Evolutionary conservation across 2,329 filamentous ascomycete genomes (phyloP).

Genomic region (Hyphodiscus sp.): DNA sequence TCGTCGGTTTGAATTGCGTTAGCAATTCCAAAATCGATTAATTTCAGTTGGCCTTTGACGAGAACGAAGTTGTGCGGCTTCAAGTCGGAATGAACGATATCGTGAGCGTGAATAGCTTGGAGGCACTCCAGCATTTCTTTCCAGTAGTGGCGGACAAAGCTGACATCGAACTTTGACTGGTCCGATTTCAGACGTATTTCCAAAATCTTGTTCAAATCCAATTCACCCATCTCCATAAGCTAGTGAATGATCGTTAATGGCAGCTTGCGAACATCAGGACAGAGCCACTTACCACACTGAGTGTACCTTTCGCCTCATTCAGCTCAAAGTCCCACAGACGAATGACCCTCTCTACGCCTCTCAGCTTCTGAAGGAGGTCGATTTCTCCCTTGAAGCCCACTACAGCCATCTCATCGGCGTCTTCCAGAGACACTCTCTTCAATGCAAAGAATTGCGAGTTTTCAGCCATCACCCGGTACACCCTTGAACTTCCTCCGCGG

Average conservation of each 20-base stretch:
- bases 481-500: conserved; percentile 85
- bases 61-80: conserved; percentile 97
- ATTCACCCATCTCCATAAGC: conserved; percentile 97
- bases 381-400: conserved; percentile 93
- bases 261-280: neutral
- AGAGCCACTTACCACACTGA: conserved; percentile 64
- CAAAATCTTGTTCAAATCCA: conserved; percentile 83
- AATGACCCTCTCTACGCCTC: conserved; percentile 83
- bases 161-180: conserved; percentile 72
- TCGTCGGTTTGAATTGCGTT: conserved; percentile 94
- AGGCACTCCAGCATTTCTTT: conserved; percentile 98
- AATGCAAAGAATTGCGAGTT: conserved; percentile 93
- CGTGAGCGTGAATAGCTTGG: conserved; percentile 76
- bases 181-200: conserved; percentile 65
- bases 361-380: conserved; percentile 75
- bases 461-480: conserved; percentile 94
- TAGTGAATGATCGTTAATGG: conserved; percentile 30
- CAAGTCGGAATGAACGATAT: conserved; percentile 94
- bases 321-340: conserved; percentile 87
- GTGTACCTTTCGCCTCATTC: conserved; percentile 82
- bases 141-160: conserved; percentile 97
- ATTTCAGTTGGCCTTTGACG: conserved; percentile 81
- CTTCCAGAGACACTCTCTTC: conserved; percentile 86
- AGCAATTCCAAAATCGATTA: conserved; percentile 98
- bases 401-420: conserved; percentile 78